phyloP scores from a whole-genome alignment of 176 grass and related monocot species.

The Oryza officinalis region DNA sequence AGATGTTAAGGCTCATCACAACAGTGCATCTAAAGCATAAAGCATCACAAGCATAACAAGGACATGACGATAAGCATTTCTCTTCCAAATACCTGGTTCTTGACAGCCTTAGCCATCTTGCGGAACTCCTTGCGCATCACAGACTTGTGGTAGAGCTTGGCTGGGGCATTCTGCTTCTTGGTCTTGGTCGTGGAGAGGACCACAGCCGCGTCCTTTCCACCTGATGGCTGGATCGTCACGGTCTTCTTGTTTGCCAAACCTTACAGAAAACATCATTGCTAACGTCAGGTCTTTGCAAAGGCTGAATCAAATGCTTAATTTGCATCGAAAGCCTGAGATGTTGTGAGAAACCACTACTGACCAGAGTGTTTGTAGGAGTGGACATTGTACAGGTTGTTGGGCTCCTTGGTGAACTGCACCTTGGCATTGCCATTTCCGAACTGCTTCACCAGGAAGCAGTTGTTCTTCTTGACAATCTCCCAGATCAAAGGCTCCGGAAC shows the following conservation, averaged over 20 bases:
- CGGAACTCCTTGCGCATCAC: constrained; percentile 72
- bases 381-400: constrained; percentile 80
- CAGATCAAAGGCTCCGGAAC: constrained; percentile 69
- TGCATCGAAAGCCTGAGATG: not conserved
- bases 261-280: not conserved
- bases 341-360: not conserved
- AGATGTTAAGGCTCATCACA: not conserved
- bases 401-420: constrained; percentile 83
- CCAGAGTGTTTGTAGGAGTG: constrained; percentile 80
- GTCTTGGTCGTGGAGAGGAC: constrained; percentile 54
- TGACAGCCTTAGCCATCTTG: constrained; percentile 73
- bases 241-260: constrained; percentile 79
- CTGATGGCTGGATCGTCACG: constrained; percentile 40
- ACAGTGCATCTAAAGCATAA: not conserved
- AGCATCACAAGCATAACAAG: not conserved
- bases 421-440: constrained; percentile 69
- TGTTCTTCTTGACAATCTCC: constrained; percentile 83
- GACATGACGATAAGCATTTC: not conserved
- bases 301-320: not conserved
- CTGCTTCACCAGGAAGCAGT: constrained; percentile 67
- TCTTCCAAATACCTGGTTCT: constrained; percentile 57
- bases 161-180: constrained; percentile 65
- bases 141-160: constrained; percentile 41
- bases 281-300: not conserved
- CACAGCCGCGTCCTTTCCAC: constrained; percentile 53